Conservation (phyloP, 2,329 filamentous ascomycete genomes). For the Scytalidium lignicola region DNA sequence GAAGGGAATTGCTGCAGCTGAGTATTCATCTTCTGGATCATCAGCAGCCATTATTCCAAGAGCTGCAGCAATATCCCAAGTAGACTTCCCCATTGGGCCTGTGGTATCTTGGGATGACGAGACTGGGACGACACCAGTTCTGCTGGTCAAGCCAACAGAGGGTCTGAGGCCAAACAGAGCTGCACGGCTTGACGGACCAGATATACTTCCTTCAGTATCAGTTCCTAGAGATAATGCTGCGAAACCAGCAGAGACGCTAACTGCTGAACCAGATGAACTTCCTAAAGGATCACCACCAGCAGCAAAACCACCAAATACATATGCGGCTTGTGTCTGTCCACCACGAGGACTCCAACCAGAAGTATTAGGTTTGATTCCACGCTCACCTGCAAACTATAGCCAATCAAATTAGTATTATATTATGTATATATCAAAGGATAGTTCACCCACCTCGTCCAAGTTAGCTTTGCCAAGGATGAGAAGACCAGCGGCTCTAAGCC, state of each 20-base stretch:
- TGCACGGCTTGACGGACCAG: constrained; percentile 47
- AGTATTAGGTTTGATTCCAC: no score
- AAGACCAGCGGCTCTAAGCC: constrained; percentile 58
- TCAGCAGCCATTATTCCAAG: no score
- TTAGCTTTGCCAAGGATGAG: constrained; percentile 38
- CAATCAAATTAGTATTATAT: no score
- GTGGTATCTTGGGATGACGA: constrained; percentile 59
- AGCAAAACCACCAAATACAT: no score
- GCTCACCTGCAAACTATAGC: no score
- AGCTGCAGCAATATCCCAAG: no score
- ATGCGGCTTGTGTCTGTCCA: constrained; percentile 45
- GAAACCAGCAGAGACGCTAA: constrained; percentile 34
- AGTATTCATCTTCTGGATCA: no score
- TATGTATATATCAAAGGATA: no score
- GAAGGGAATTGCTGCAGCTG: no score
- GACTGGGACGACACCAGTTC: constrained; percentile 59
- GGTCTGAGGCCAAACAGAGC: constrained; percentile 65
- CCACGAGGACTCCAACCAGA: constrained; percentile 57
- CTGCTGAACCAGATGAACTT: constrained; percentile 53
- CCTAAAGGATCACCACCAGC: no score
- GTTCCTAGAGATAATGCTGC: constrained; percentile 45
- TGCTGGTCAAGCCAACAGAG: constrained; percentile 58
- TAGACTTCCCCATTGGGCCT: constrained; percentile 30
- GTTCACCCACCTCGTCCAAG: no score
- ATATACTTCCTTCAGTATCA: constrained; percentile 59